phyloP scores from a whole-genome alignment of 2,329 filamentous ascomycete species.

The Pseudogymnoascus sp. region DNA sequence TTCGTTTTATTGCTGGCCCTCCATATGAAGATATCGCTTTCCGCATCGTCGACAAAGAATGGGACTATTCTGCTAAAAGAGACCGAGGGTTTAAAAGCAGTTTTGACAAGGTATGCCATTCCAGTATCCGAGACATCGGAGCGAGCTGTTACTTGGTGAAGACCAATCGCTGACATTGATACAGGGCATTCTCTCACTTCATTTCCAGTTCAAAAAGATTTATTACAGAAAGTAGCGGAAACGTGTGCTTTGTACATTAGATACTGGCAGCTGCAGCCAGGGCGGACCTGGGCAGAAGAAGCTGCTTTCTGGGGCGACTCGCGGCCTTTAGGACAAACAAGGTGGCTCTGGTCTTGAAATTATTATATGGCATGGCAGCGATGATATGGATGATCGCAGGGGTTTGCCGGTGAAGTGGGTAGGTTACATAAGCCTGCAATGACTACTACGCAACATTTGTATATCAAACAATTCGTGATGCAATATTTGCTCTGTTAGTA shows the following conservation, averaged over 20 bases:
- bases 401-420: not conserved
- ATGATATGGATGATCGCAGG: not conserved
- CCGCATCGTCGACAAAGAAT: constrained; percentile 94
- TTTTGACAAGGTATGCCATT: constrained; percentile 82
- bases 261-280: not conserved
- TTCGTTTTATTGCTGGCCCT: constrained; percentile 89
- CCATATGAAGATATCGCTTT: constrained; percentile 98
- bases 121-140: constrained; percentile 1
- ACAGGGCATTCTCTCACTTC: constrained; percentile 87
- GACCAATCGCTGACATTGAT: not conserved
- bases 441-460: not conserved
- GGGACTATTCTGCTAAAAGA: constrained; percentile 95
- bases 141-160: not conserved
- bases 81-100: constrained; percentile 93
- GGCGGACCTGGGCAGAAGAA: not conserved
- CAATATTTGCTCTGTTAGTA: constrained; percentile 10
- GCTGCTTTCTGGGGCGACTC: not conserved
- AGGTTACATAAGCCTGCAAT: constrained; percentile 1
- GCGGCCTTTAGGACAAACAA: not conserved
- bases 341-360: not conserved
- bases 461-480: not conserved
- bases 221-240: constrained; percentile 48
- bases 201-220: constrained; percentile 96
- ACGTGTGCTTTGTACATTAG: constrained; percentile 5
- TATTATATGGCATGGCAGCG: not conserved